Conservation (phyloP, 257 asterid species). For the Solanum raphanifolium region DNA sequence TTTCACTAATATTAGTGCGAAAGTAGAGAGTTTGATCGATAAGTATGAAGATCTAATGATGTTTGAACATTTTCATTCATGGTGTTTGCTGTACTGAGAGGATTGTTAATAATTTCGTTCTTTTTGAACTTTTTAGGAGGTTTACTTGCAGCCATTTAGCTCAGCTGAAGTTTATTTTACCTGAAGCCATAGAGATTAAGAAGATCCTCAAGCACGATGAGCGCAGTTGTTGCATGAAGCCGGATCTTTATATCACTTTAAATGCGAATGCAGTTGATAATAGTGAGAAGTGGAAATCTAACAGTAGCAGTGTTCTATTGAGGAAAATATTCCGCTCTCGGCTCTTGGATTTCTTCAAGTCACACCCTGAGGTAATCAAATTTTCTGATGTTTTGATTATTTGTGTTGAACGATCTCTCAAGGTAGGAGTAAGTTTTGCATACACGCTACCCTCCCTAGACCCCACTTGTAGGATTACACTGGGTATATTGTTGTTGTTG, state of each 20-base stretch:
- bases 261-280: constrained; percentile 20
- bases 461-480: background rate
- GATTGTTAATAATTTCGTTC: background rate
- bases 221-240: constrained; percentile 62
- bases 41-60: constrained; percentile 27
- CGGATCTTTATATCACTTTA: constrained; percentile 28
- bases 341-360: constrained; percentile 39
- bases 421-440: background rate
- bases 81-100: background rate
- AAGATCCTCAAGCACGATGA: constrained; percentile 55
- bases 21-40: constrained; percentile 55
- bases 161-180: constrained; percentile 70
- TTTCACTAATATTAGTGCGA: constrained; percentile 50
- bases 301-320: constrained; percentile 31
- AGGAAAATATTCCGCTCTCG: constrained; percentile 56
- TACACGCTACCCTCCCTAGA: background rate
- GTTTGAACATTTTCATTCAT: background rate
- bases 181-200: constrained; percentile 66
- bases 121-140: constrained; percentile 41
- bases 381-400: background rate
- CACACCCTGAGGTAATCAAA: constrained; percentile 58
- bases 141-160: constrained; percentile 58
- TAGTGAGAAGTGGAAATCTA: constrained; percentile 26
- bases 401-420: background rate
- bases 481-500: background rate